Percentiles rank a stretch among this genome's conserved stretches.
Conservation (phyloP, 345 rosid genomes). For the Corymbia maculata region DNA sequence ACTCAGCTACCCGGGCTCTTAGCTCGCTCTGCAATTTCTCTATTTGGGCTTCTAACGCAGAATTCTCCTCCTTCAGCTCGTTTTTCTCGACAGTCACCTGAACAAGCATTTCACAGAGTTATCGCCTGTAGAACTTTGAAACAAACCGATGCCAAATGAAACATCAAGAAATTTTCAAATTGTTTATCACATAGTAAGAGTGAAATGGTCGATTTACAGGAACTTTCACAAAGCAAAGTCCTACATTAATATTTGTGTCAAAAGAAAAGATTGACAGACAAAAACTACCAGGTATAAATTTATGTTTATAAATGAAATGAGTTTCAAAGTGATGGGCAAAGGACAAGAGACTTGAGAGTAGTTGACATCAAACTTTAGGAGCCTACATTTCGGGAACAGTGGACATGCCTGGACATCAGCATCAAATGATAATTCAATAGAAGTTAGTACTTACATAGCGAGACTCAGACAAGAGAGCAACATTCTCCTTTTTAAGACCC, state of each 20-base stretch:
- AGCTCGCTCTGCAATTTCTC: constrained; percentile 41
- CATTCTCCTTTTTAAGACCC: constrained; percentile 59
- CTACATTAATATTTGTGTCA: background rate
- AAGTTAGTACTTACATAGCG: constrained; percentile 42
- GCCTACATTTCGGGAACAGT: background rate
- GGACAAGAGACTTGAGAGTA: background rate
- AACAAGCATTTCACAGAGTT: background rate
- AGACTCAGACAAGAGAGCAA: constrained; percentile 65
- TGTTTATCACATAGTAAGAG: background rate
- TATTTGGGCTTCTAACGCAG: constrained; percentile 55
- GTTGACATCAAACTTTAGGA: background rate
- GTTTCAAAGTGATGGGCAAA: background rate
- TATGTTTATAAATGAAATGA: background rate
- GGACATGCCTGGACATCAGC: background rate
- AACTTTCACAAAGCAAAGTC: background rate
- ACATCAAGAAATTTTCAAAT: background rate
- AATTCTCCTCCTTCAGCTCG: constrained; percentile 79
- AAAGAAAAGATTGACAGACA: background rate
- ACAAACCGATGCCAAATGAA: background rate
- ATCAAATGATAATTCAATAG: background rate
- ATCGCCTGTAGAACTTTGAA: background rate
- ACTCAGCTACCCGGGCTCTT: constrained; percentile 23
- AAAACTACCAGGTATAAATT: background rate
- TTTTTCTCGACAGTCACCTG: constrained; percentile 77
- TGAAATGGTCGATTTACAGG: background rate